Conservation (phyloP, 495 filamentous ascomycete genomes). For the Xylaria castorea region DNA sequence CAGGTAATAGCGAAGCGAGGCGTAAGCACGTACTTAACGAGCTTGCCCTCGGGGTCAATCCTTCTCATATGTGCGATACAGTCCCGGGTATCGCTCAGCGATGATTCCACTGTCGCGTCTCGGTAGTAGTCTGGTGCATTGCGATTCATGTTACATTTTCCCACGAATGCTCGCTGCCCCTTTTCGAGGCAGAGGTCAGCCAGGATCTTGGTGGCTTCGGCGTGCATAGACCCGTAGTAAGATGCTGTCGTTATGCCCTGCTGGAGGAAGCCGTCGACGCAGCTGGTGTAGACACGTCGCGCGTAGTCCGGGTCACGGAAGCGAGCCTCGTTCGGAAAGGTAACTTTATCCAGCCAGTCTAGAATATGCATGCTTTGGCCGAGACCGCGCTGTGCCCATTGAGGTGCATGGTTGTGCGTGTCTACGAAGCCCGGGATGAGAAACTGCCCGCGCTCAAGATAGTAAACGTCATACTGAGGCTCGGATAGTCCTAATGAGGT, state of each 20-base stretch:
- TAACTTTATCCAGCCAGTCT: constrained; percentile 65
- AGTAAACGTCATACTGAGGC: constrained; percentile 36
- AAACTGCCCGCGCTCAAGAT: constrained; percentile 58
- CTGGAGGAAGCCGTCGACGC: constrained; percentile 63
- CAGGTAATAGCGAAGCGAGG: constrained; percentile 71
- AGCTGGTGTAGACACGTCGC: constrained; percentile 55
- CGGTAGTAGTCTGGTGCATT: constrained; percentile 66
- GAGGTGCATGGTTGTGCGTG: constrained; percentile 71
- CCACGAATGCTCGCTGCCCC: constrained; percentile 69
- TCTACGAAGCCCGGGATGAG: constrained; percentile 68
- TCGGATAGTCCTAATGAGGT: constrained; percentile 9
- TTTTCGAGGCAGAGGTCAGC: constrained; percentile 62
- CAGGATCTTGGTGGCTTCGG: constrained; percentile 63
- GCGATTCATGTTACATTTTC: constrained; percentile 71
- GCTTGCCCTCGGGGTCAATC: constrained; percentile 47
- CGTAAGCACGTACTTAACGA: constrained; percentile 66
- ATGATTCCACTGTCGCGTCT: constrained; percentile 56
- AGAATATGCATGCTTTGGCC: constrained; percentile 64
- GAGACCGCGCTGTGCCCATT: constrained; percentile 66
- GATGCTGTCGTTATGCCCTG: constrained; percentile 71
- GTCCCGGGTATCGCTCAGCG: constrained; percentile 58
- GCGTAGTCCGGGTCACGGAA: constrained; percentile 63
- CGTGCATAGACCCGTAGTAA: constrained; percentile 69
- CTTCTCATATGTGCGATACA: constrained; percentile 57
- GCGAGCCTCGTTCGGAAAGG: constrained; percentile 67